Evolutionary conservation across 2,329 filamentous ascomycete genomes (phyloP), one percentile per base, ranked within the genome.

Genomic region (Massarina eburnea): DNA sequence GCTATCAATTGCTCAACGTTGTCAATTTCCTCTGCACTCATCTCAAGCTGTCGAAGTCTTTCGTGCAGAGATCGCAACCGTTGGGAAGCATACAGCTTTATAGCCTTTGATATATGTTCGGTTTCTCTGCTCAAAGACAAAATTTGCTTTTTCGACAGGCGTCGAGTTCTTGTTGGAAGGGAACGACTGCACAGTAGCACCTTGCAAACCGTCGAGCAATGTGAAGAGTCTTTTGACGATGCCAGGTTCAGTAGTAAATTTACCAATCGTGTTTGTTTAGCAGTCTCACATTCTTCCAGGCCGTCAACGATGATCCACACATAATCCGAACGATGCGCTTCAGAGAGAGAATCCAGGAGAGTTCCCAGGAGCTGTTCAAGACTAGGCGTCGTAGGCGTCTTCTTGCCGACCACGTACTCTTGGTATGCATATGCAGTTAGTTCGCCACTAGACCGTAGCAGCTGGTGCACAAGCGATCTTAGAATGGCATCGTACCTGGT

Each of bases 231-330:
- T 41, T 34, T 34, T 5, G 44, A 44, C n/a, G n/a, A n/a, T n/a
- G 45, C 15, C 7, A 57, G 35, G 9, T 46, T 42, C 14, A 44
- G 27, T 1, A 59, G n/a, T 14, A 62, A 52, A 14, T 45, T 42
- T 18, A 64, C 24, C 8, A 65, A 33, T 20, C 51, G 41, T n/a
- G 41, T 38, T 30, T 62, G 56, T 18, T 53, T 51, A 9, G 44
- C 39, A 10, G 40, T 19, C 14, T 53, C 46, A 26, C 51, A 61
- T 49, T 67, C 64, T 21, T 67, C 60, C 7, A 65, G 19, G 2
- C 64, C 61, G 43, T 67, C 64, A 19, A 67, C 27, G 9, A 67
- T 41, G 7, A 67, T 50, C 30, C 55, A 59, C 8, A 56, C 24
- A 10, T 49, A 49, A 7, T 46, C 24, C 1, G 18, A 34, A 10